Evolutionary conservation across 2,329 filamentous ascomycete genomes (phyloP).

Genomic region (Boeremia exigua): DNA sequence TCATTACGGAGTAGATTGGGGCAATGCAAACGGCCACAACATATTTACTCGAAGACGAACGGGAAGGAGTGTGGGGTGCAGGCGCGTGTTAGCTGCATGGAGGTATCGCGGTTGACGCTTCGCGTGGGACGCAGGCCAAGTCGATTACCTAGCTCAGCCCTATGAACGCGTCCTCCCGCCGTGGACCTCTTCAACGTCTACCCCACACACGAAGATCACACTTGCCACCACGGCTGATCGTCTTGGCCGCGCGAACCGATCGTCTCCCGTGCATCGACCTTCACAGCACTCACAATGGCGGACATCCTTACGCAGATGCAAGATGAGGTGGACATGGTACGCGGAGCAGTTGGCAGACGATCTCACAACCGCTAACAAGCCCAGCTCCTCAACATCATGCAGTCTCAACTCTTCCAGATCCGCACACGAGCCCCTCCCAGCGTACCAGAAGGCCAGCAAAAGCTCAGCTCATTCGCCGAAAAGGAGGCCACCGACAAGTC

Average conservation of each 20-base stretch:
- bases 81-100: not conserved
- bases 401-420: constrained; percentile 54
- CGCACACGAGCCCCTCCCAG: constrained; percentile 50
- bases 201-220: not conserved
- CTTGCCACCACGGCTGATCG: not conserved
- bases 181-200: constrained; percentile 1
- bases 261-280: not conserved
- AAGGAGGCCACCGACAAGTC: constrained; percentile 35
- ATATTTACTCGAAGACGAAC: constrained; percentile 30
- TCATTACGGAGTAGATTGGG: constrained; percentile 33
- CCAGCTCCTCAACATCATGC: constrained; percentile 58
- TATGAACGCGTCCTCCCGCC: constrained; percentile 13
- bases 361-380: not conserved
- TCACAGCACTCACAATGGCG: constrained; percentile 58
- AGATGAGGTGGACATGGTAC: constrained; percentile 81
- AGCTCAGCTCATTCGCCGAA: constrained; percentile 40
- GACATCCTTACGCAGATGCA: constrained; percentile 84
- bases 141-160: constrained; percentile 31
- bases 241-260: not conserved
- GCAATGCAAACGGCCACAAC: constrained; percentile 9
- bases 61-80: constrained; percentile 3
- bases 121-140: constrained; percentile 31
- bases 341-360: constrained; percentile 13
- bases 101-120: constrained; percentile 9
- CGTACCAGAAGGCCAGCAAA: constrained; percentile 53